Evolutionary conservation across 345 rosid species (phyloP).

Genomic region (Garcia nutans): DNA sequence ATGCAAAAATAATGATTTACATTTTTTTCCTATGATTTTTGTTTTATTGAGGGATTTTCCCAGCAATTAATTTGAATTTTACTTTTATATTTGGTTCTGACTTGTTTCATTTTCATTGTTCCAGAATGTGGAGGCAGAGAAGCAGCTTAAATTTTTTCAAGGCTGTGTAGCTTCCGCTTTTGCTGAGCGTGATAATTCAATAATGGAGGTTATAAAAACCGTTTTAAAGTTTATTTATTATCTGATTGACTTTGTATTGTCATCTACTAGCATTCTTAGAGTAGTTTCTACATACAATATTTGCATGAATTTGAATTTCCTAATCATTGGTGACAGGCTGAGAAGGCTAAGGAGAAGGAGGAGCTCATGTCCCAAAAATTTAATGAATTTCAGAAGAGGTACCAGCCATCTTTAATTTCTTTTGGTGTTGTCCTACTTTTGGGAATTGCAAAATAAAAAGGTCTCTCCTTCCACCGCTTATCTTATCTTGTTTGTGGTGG

Average conservation of each 20-base stretch:
- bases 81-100: slow-evolving; percentile 10
- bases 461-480: not conserved
- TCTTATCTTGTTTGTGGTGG: not conserved
- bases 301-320: slow-evolving; percentile 13
- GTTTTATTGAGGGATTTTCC: not conserved
- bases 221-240: slow-evolving; percentile 18
- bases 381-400: slow-evolving; percentile 62
- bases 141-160: slow-evolving; percentile 92
- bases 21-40: slow-evolving; percentile 5
- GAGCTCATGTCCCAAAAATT: slow-evolving; percentile 66
- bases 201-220: slow-evolving; percentile 65
- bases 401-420: slow-evolving; percentile 14
- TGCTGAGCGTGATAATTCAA: slow-evolving; percentile 91
- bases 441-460: not conserved
- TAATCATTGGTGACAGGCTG: slow-evolving; percentile 61
- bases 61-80: not conserved
- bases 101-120: slow-evolving; percentile 18
- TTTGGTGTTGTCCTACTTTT: not conserved
- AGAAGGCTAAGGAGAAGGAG: slow-evolving; percentile 90
- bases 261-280: not conserved
- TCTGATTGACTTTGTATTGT: not conserved
- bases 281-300: not conserved
- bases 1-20: not conserved
- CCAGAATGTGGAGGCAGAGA: slow-evolving; percentile 89
- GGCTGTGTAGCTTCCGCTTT: slow-evolving; percentile 95